Evolutionary conservation across 768 basidiomycete species (phyloP), one percentile per base, ranked within the genome.

Genomic region (Hydnum rufescens): DNA sequence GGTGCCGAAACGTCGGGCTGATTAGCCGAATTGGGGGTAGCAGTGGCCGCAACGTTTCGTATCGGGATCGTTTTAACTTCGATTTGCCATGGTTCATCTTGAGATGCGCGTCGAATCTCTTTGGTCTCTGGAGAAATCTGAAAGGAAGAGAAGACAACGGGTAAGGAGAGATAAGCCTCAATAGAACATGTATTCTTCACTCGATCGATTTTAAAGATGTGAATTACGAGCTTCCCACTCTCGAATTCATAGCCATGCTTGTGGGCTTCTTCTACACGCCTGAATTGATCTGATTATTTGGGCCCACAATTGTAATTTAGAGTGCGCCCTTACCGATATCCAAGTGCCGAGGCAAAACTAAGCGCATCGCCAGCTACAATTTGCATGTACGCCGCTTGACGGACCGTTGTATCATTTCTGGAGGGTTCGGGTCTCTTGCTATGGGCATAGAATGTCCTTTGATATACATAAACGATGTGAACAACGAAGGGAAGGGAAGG

Each of bases 121-220:
- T 78, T 78, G 3, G 82, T 84, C 64, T 74, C 81, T 0, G 74
- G 72, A 59, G 86, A 82, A 31, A 81, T 73, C 83, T 88, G 54
- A 42, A 19, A 32, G 29, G 8, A 53, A 39, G 36, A 39, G 36
- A 39, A 39, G 13, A 22, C 13, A 13, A 39, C 31, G 32, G 32
- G 29, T 6, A 50, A 30, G 32, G 25, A 30, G 51, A 32, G 18
- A 28, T 36, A 25, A 26, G 29, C 25, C 42, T n/a, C 42, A 51
- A n/a, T 16, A 13, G 44, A 25, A 44, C 18, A 31, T 13, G 26
- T 8, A 25, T 47, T 47, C 44, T 64, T 53, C 63, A 79, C 84
- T 67, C 82, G 77, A 64, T 86, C 85, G 64, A 86, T 81, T 64
- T 86, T 83, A 62, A 82, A 84, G 77, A 87, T 82, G 56, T 80